Evolutionary conservation across 2,329 filamentous ascomycete genomes (phyloP), one percentile per base, ranked within the genome.

Genomic region (Nemania sp.): DNA sequence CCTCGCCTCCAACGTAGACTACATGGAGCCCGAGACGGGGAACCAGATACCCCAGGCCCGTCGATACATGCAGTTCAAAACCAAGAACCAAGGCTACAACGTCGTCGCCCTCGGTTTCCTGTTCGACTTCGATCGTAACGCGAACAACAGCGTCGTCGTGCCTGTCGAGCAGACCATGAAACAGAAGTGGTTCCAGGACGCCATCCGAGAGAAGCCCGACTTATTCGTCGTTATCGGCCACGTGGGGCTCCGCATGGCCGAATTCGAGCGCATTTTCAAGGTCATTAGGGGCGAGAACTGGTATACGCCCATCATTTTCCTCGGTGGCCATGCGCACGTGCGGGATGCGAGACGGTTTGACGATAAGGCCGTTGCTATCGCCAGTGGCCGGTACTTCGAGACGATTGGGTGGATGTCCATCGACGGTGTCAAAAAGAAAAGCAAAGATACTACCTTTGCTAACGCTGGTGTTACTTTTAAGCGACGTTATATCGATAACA

Each of bases 321-420:
- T 98, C 63, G 94, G 91, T 9, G 94, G 94, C 0, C 94, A 98
- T 71, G 87, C 87, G 1, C 94, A 98, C 72, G 91, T 97, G 48
- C 87, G 94, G 9, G 92, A 97, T 72, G 91, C 91, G 67, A 85
- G 85, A 42, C 86, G 83, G 61, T 97, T 91, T 69, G 94, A 97
- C 74, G 83, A 84, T 40, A 88, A 87, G 55, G 87, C 93, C 0
- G 88, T 90, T 64, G 93, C 89, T 1, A 80, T 98, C 5, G 92
- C 92, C 42, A 95, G 91, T 68, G 94, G 94, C 3, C 85, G 94
- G 0, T 98, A 97, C 75, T 90, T 97, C 80, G 94, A 98, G 78
- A 97, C 94, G 0, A 88, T 98, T 51, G 94, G 94, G 1, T 98
- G 95, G 83, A 87, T 95, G 84, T 96, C 92, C 0, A 87, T 97